phyloP scores from a whole-genome alignment of 345 rosid genomes.

The Dipteronia dyeriana region DNA sequence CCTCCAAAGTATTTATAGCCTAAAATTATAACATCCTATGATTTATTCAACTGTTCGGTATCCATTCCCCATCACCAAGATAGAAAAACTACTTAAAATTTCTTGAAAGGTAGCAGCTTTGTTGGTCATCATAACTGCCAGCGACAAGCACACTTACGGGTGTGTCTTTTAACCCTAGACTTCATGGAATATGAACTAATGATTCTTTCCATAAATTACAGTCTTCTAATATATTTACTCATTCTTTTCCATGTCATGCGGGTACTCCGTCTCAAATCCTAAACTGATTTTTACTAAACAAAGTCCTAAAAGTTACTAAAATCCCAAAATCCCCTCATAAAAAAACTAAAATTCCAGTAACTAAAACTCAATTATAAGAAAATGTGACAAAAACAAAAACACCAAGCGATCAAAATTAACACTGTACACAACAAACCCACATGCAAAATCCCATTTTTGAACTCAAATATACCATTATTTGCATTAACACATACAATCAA shows the following conservation, averaged over 20 bases:
- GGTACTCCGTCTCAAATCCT: background rate
- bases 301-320: background rate
- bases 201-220: background rate
- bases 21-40: background rate
- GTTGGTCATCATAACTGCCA: background rate
- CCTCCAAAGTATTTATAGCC: background rate
- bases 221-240: background rate
- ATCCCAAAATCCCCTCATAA: background rate
- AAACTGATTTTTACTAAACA: background rate
- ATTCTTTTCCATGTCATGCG: no score
- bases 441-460: background rate
- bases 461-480: background rate
- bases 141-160: background rate
- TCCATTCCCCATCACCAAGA: background rate
- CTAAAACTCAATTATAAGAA: background rate
- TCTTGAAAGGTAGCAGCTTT: conserved; percentile 6
- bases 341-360: background rate
- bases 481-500: background rate
- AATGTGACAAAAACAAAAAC: background rate
- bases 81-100: background rate
- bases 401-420: background rate
- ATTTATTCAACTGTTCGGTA: background rate
- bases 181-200: background rate
- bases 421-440: background rate
- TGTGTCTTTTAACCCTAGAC: no score